phyloP scores from a whole-genome alignment of 805 yeast species.

The Wickerhamomyces chambardii region DNA sequence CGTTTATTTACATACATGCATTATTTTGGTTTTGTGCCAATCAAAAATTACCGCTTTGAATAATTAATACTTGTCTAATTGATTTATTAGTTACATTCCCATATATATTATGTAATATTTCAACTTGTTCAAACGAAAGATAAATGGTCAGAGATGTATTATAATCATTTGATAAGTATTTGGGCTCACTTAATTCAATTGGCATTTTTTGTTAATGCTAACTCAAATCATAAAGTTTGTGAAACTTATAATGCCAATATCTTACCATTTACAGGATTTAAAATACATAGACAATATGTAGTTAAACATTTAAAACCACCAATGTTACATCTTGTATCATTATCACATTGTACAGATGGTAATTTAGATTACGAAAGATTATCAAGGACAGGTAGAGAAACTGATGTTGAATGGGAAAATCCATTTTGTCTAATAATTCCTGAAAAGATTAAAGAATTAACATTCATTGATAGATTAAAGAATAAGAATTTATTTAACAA shows the following conservation, averaged over 20 bases:
- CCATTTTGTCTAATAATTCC: constrained; percentile 37
- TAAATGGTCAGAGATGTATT: too few relatives aligned
- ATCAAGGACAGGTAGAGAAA: constrained; percentile 21
- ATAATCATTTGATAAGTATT: too few relatives aligned
- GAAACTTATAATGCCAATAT: constrained; percentile 19
- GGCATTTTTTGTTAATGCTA: neutral
- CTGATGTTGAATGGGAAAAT: constrained; percentile 38
- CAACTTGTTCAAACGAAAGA: too few relatives aligned
- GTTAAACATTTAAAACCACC: constrained; percentile 28
- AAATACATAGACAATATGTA: constrained; percentile 38
- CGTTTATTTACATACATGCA: too few relatives aligned
- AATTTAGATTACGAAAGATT: constrained; percentile 31
- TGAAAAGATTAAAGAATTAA: constrained; percentile 4
- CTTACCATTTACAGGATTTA: constrained; percentile 46
- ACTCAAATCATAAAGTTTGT: constrained; percentile 22
- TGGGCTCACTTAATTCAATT: too few relatives aligned
- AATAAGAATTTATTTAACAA: too few relatives aligned
- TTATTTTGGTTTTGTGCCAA: too few relatives aligned
- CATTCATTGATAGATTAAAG: neutral
- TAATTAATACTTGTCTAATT: too few relatives aligned
- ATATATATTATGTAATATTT: too few relatives aligned
- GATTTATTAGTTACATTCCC: too few relatives aligned
- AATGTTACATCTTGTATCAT: constrained; percentile 31
- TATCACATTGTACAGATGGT: constrained; percentile 47
- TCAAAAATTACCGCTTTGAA: too few relatives aligned